These are phyloP conservation scores for Xerocomus spinulosus DNA, from an alignment of 768 basidiomycete genomes.

Conservation along the genomic window DNA sequence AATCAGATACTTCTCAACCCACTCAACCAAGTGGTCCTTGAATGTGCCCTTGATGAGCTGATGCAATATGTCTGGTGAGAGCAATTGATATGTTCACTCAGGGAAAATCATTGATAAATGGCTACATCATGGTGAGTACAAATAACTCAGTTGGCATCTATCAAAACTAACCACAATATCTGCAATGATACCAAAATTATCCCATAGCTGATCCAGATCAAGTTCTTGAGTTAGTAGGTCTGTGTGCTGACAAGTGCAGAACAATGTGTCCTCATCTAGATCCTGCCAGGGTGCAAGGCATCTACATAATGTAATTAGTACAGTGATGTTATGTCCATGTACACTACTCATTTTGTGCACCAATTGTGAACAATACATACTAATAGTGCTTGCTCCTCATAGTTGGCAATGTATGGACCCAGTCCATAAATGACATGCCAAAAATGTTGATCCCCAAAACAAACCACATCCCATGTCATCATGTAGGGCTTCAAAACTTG, in stretches of 20 bases:
- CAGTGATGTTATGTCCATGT: too few relatives aligned
- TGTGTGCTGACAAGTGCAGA: too few relatives aligned
- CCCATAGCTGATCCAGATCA: too few relatives aligned
- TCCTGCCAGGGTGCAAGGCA: too few relatives aligned
- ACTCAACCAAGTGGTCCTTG: background rate
- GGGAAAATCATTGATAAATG: background rate
- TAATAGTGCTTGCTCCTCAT: conserved; percentile 34
- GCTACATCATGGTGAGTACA: background rate
- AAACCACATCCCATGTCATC: conserved; percentile 23
- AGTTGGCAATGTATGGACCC: conserved; percentile 39
- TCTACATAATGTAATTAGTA: too few relatives aligned
- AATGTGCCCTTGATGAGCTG: background rate
- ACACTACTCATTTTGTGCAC: conserved; percentile 1
- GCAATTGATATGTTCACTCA: background rate
- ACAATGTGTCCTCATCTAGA: too few relatives aligned
- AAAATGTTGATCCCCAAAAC: conserved; percentile 23
- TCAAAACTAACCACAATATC: too few relatives aligned
- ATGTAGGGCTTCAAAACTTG: conserved; percentile 15
- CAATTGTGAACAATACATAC: conserved; percentile 1
- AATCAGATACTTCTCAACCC: background rate
- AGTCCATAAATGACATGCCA: conserved; percentile 22
- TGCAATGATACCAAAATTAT: background rate
- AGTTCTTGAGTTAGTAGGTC: too few relatives aligned
- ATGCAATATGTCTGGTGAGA: background rate
- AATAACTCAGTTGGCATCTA: too few relatives aligned